Percentiles rank a stretch among this genome's conserved stretches.
These are phyloP conservation scores for Coffea humblotiana DNA, from an alignment of 305 asterid genomes.

Conservation along the genomic window DNA sequence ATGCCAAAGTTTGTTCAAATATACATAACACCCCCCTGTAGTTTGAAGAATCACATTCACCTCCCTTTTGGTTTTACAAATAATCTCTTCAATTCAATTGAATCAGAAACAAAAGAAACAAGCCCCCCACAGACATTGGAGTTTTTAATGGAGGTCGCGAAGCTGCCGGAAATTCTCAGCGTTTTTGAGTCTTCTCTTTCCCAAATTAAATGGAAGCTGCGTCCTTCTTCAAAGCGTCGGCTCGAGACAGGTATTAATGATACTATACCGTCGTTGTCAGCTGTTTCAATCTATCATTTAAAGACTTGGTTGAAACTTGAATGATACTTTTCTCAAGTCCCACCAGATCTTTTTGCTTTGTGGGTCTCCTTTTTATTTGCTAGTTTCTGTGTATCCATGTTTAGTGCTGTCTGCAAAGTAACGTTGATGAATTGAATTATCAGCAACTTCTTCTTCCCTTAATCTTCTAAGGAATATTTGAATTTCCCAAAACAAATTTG, in stretches of 20 bases:
- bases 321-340: not conserved
- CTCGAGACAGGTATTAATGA: slow-evolving; percentile 57
- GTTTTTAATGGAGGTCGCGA: slow-evolving; percentile 44
- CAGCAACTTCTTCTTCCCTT: not conserved
- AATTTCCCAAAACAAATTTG: not conserved
- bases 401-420: not conserved
- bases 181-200: slow-evolving; percentile 59
- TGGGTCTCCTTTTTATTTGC: not conserved
- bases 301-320: not conserved
- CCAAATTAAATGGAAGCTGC: slow-evolving; percentile 75
- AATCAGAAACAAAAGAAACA: no score
- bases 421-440: no score
- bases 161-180: slow-evolving; percentile 40
- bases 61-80: no score
- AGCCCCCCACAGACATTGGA: not conserved
- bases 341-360: not conserved
- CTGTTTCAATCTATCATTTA: slow-evolving; percentile 1
- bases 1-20: no score
- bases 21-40: no score
- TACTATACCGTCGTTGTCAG: not conserved
- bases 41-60: no score
- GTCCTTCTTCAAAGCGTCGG: slow-evolving; percentile 67
- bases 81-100: no score
- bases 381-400: not conserved
- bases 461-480: not conserved